Percentiles rank a stretch among this genome's conserved stretches.
These are phyloP conservation scores for Ophiocordyceps sinensis DNA, from an alignment of 2,329 filamentous ascomycete species.

Conservation along the genomic window DNA sequence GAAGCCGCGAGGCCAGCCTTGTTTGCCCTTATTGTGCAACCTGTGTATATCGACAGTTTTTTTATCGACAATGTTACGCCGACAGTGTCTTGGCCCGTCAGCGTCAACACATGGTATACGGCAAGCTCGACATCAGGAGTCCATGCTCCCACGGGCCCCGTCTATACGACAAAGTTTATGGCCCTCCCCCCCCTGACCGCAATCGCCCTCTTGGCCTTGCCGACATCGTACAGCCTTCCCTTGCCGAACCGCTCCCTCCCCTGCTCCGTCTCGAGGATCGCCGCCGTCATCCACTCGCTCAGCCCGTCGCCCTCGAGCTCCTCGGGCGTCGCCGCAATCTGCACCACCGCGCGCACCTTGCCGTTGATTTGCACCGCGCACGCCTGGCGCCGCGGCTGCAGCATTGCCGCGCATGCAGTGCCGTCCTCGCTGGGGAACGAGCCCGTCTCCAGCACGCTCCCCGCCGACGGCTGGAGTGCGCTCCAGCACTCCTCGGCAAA, in stretches of 20 bases:
- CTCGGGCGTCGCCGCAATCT: constrained; percentile 39
- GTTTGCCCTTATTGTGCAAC: no score
- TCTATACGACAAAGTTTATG: constrained; percentile 75
- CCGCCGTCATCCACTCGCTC: constrained; percentile 44
- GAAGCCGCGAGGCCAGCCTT: no score
- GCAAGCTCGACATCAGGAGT: no score
- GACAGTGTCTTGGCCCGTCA: no score
- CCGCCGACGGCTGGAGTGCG: constrained; percentile 27
- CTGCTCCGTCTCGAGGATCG: constrained; percentile 46
- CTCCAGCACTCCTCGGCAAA: constrained; percentile 73
- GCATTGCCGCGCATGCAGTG: constrained; percentile 29
- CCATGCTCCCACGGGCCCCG: no score
- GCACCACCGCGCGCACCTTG: constrained; percentile 55
- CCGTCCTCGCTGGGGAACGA: constrained; percentile 46
- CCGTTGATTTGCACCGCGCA: constrained; percentile 70
- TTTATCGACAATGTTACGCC: no score
- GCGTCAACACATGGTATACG: no score
- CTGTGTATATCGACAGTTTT: no score
- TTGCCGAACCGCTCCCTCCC: constrained; percentile 41
- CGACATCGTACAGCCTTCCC: constrained; percentile 25
- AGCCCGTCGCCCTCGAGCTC: constrained; percentile 29
- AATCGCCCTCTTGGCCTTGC: constrained; percentile 47
- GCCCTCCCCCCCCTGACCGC: constrained; percentile 52
- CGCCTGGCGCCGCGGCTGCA: constrained; percentile 33
- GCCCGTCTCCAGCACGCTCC: constrained; percentile 29